Conservation (phyloP, 1,284 basidiomycete species). For the Rhizoctonia solani region DNA sequence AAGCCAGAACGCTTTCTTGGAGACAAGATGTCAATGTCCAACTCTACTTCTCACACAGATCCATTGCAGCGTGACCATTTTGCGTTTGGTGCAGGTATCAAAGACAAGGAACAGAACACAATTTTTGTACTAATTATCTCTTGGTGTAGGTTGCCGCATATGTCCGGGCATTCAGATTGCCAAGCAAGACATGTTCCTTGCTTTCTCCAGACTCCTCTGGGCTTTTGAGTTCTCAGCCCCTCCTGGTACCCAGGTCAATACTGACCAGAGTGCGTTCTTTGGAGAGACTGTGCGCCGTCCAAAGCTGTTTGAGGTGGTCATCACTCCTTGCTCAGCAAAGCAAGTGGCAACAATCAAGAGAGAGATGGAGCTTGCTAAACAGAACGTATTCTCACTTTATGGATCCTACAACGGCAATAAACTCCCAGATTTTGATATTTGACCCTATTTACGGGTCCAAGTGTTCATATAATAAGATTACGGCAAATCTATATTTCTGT, state of each 20-base stretch:
- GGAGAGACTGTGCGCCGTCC: constrained; percentile 12
- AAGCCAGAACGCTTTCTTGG: constrained; percentile 18
- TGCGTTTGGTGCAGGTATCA: constrained; percentile 28
- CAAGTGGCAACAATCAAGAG: background rate
- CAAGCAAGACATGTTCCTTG: constrained; percentile 16
- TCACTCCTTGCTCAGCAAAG: constrained; percentile 5
- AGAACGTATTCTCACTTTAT: no score
- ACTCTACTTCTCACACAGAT: constrained; percentile 19
- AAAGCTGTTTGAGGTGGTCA: constrained; percentile 12
- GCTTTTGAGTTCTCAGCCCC: constrained; percentile 27
- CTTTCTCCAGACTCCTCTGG: constrained; percentile 10
- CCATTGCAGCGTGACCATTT: constrained; percentile 24
- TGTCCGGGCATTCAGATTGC: constrained; percentile 20
- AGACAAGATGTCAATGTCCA: constrained; percentile 6
- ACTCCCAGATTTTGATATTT: no score
- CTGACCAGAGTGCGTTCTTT: constrained; percentile 8
- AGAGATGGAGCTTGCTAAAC: no score
- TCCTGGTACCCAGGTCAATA: background rate
- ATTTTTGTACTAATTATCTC: no score
- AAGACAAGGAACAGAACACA: no score
- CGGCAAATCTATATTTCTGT: no score
- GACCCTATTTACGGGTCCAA: no score
- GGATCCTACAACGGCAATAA: no score
- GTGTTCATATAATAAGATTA: no score
- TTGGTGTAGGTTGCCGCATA: background rate